Base-by-base conservation (phyloP, 2,329 filamentous ascomycete species). In the Canariomyces notabilis region DNA sequence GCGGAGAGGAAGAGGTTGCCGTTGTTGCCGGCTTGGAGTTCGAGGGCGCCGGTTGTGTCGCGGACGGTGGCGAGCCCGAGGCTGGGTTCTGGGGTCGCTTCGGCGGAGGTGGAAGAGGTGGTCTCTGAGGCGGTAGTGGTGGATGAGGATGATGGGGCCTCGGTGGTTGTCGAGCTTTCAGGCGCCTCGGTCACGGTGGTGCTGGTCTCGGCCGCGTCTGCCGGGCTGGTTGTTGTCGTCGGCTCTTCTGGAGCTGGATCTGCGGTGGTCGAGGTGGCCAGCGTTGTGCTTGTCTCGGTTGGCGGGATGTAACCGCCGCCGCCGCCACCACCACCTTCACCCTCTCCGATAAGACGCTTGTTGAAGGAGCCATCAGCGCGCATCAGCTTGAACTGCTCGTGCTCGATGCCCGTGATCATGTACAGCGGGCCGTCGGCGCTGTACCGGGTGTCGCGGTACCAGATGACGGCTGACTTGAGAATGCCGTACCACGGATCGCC, bases 221-320 rank as follows among this genome's bases (percentile, higher is more conserved):
- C n/a, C n/a, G n/a, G n/a, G n/a, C n/a, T n/a, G n/a, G n/a, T n/a
- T n/a, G n/a, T n/a, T n/a, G n/a, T n/a, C n/a, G n/a, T n/a, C n/a
- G n/a, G n/a, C n/a, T n/a, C n/a, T n/a, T n/a, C n/a, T n/a, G n/a
- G n/a, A n/a, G n/a, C n/a, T n/a, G n/a, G n/a, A n/a, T n/a, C n/a
- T n/a, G 68, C 20, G 59, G 62, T 23, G 58, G 22, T 26, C 22
- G 22, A 26, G 22, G 22, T 26, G 11, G 22, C 22, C 22, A 26
- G 22, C 6, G 22, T 26, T 6, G 22, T 26, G 11, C 6, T 26
- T 6, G 22, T 26, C 11, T 6, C 6, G 22, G 22, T 26, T 11
- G 22, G 22, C 6, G 22, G 22, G 22, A 26, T 26, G 22, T 26
- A 26, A 26, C 22, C 22, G 6, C 22, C 22, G 11, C 22, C 22